A percentile compares a stretch with the other conserved stretches of the same genome.
Conservation (phyloP, 1,139 yeast genomes). For the Yamadazyma diospyri region DNA sequence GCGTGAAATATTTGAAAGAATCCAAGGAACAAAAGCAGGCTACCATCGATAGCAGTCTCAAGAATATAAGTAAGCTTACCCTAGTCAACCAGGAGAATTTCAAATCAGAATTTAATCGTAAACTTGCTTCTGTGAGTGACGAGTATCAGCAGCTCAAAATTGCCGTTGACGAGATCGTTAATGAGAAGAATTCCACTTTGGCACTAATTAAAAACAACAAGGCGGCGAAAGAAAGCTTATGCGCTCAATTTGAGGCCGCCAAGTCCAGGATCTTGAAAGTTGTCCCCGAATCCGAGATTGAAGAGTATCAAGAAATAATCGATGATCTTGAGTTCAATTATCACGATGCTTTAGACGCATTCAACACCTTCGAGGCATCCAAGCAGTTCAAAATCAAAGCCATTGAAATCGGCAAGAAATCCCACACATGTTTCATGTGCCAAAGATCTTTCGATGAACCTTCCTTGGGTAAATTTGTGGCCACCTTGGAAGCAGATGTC, state of each 20-base stretch:
- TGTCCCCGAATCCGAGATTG: conserved; percentile 45
- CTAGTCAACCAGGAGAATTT: conserved; percentile 22
- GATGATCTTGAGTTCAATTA: conserved; percentile 60
- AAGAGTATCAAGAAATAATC: conserved; percentile 46
- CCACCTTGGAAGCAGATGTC: conserved; percentile 35
- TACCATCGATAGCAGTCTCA: conserved; percentile 12
- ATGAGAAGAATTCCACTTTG: conserved; percentile 13
- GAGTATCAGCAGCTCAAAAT: conserved; percentile 13
- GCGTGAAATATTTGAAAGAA: conserved; percentile 35
- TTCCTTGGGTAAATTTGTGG: conserved; percentile 28
- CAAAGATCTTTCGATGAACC: conserved; percentile 53
- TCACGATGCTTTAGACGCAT: conserved; percentile 54
- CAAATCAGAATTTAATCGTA: conserved; percentile 11
- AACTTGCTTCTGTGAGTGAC: neutral
- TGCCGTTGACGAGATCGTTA: conserved; percentile 8
- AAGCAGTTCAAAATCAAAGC: conserved; percentile 64
- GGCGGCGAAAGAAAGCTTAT: conserved; percentile 11
- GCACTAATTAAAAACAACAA: conserved; percentile 15
- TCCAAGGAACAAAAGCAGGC: conserved; percentile 6
- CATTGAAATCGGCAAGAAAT: conserved; percentile 52
- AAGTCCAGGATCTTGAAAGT: conserved; percentile 22
- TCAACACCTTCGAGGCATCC: conserved; percentile 64
- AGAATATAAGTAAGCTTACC: conserved; percentile 7
- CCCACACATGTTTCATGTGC: conserved; percentile 63
- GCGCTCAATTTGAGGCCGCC: conserved; percentile 14